Evolutionary conservation across 2,329 filamentous ascomycete species (phyloP), one percentile per base, ranked within the genome.

Genomic region (Apiospora koreana): DNA sequence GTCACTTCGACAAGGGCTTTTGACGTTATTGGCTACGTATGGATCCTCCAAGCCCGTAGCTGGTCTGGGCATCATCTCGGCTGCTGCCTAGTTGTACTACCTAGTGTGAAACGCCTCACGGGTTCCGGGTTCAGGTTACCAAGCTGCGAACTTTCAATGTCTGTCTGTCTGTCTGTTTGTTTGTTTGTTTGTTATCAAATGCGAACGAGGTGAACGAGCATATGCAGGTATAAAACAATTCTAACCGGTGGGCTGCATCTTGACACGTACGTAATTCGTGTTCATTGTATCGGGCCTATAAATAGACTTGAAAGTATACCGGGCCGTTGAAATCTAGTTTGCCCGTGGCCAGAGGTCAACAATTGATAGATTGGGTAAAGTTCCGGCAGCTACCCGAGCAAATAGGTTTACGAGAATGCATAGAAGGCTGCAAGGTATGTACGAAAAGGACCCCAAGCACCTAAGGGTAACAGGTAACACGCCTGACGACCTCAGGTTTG

Each of bases 221-320:
- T 10, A 46, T 21, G 45, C 5, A 21, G 10, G 45, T 46, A 54
- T 31, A 18, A 58, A 43, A 16, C 14, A 46, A n/a, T 35, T 21
- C 31, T 16, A 62, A 38, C 16, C 54, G 21, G 54, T 31, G 14
- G 35, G 25, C n/a, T 62, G 31, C 31, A 62, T 38, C 21, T 31
- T 14, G 25, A 28, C 23, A 28, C 3, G 46, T 28, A 54, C 48
- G 2, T 31, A 25, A 16, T 54, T 31, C 5, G 25, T 25, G 31
- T 62, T 62, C 31, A n/a, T 38, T n/a, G n/a, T n/a, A 38, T 2
- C 28, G 21, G 54, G 54, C 18, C 54, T 62, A 62, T 62, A 62
- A 62, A 62, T 62, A 62, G 54, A 62, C 28, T 58, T 21, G 8
- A 62, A 58, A 62, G 54, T 62, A 35, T 62, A 38, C 54, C 54